These are phyloP conservation scores for Dissophora ornata DNA, from an alignment of 192 early-diverging fungal species.

Conservation along the genomic window DNA sequence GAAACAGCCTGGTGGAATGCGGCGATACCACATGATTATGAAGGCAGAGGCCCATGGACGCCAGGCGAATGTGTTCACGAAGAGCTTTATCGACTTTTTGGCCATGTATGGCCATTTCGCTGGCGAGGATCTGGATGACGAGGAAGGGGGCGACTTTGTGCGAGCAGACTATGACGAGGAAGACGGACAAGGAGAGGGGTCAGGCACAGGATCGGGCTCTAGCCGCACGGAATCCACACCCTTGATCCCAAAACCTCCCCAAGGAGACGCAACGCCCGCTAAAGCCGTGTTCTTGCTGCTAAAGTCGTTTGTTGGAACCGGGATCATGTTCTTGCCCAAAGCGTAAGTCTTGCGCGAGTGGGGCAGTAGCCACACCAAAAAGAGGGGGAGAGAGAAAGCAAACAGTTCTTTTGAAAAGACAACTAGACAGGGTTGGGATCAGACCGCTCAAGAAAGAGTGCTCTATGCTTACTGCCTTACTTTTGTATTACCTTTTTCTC, in stretches of 20 bases:
- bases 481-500: background rate
- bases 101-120: constrained; percentile 94
- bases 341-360: too few species aligned
- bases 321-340: constrained; percentile 74
- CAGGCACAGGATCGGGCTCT: constrained; percentile 15
- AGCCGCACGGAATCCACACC: constrained; percentile 43
- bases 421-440: too few species aligned
- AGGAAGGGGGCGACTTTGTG: constrained; percentile 63
- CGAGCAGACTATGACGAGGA: constrained; percentile 57
- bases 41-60: constrained; percentile 76
- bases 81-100: constrained; percentile 96
- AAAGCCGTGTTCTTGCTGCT: constrained; percentile 84
- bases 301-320: constrained; percentile 86
- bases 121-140: constrained; percentile 89
- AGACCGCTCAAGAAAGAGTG: background rate
- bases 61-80: constrained; percentile 78
- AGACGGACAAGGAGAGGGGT: constrained; percentile 39
- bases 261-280: constrained; percentile 71
- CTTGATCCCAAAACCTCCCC: constrained; percentile 55
- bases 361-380: too few species aligned
- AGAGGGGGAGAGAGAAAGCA: background rate
- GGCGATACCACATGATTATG: constrained; percentile 84
- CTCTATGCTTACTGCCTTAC: too few species aligned
- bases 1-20: constrained; percentile 86
- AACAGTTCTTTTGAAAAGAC: too few species aligned